Conservation (phyloP, 441 rosid species). For the Adansonia madagascariensis region DNA sequence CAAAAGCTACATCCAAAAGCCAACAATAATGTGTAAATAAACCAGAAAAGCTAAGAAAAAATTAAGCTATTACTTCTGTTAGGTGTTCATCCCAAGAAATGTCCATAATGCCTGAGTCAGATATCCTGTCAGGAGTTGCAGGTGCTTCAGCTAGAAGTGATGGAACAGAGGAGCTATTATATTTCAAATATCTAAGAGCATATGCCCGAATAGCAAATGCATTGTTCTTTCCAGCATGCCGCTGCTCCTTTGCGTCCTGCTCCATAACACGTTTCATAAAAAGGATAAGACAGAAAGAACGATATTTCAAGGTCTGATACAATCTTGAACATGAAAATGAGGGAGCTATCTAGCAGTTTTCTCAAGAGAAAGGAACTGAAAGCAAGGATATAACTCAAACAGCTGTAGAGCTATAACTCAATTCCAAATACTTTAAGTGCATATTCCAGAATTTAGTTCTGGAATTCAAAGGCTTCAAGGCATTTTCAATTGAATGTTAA, state of each 20-base stretch:
- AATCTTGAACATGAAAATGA: slow-evolving; percentile 8
- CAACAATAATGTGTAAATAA: slow-evolving; percentile 21
- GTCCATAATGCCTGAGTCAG: slow-evolving; percentile 59
- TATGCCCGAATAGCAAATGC: slow-evolving; percentile 61
- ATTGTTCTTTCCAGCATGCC: slow-evolving; percentile 38
- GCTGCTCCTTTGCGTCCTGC: slow-evolving; percentile 60
- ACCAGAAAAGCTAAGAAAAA: slow-evolving; percentile 18
- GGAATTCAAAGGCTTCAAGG: slow-evolving; percentile 11
- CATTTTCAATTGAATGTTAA: slow-evolving; percentile 19
- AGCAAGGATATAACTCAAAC: background rate
- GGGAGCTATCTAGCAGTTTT: background rate
- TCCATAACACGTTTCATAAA: slow-evolving; percentile 22
- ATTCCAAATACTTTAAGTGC: background rate
- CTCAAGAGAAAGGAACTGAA: slow-evolving; percentile 4
- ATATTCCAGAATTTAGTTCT: slow-evolving; percentile 8
- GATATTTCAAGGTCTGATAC: background rate
- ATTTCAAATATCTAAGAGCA: slow-evolving; percentile 81
- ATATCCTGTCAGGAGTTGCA: slow-evolving; percentile 59
- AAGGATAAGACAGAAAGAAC: slow-evolving; percentile 9
- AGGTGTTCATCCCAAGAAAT: slow-evolving; percentile 73
- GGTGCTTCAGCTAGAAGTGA: slow-evolving; percentile 68
- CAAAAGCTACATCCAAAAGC: slow-evolving; percentile 19
- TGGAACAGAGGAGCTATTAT: slow-evolving; percentile 49
- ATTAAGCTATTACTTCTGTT: slow-evolving; percentile 66
- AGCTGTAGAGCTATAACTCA: slow-evolving; percentile 12